Base-by-base conservation (phyloP, 1,284 basidiomycete species). In the Microbotryum scabiosae region DNA sequence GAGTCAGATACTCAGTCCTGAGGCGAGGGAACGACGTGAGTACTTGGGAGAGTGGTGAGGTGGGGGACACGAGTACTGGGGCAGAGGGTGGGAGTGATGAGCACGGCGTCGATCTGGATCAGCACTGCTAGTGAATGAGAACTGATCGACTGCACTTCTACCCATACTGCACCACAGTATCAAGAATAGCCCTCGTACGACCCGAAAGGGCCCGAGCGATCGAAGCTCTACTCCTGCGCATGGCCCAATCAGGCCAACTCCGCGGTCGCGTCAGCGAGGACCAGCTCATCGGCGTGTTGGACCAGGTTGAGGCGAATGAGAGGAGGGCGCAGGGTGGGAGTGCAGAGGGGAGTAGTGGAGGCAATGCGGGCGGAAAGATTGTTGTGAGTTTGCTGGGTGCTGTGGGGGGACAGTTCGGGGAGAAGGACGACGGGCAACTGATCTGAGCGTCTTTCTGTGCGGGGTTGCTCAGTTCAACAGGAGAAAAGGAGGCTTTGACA, bases 191-290 rank as follows among this genome's bases (percentile, higher is more conserved):
- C 4, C 83, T 98, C 41, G 94, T 97, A 63, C 88, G 91, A 71
- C 89, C 91, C 0, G 84, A 89, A 60, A 82, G 92, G 73, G 88
- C 91, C 7, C 79, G 82, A 60, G 85, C 92, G 74, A 91, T 97
- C 68, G 88, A 96, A 75, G 81, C 81, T 16, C 83, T 96, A 60
- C 79, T 98, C 49, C 73, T 92, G 44, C 82, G 89, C 48, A 93
- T 97, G 90, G 92, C 88, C 8, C 90, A 93, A 75, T 81, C 83
- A 2, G 92, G 93, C n/a, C 92, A 97, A 75, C 78, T 97, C 52
- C 81, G 87, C 58, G 87, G 87, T 14, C 81, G 86, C 58, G 86
- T 98, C 49, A 85, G 83, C 28, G 94, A 98, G 74, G 81, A 83
- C 51, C 90, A 94, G 73, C 80, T 98, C 61, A 94, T 97, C 71